phyloP scores from a whole-genome alignment of 2,329 filamentous ascomycete genomes.

The Cephalotrichum gorgonifer region DNA sequence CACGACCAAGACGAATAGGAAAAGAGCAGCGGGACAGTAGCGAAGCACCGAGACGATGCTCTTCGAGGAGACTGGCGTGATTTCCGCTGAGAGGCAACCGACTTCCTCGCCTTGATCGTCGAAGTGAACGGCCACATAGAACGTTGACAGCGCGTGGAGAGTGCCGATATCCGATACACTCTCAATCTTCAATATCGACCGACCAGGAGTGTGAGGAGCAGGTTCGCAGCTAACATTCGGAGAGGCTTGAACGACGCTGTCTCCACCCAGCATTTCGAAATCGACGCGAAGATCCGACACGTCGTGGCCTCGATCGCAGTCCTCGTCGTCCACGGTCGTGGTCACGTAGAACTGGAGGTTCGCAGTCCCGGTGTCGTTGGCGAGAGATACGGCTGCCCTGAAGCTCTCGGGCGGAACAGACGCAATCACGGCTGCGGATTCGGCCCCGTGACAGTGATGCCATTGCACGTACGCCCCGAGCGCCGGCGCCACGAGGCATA shows the following conservation, averaged over 20 bases:
- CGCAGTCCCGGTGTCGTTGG: not conserved
- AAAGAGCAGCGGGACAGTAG: not conserved
- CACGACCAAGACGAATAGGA: not conserved
- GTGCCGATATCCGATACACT: not conserved
- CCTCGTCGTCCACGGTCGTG: not conserved
- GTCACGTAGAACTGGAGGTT: not conserved
- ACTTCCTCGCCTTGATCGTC: not conserved
- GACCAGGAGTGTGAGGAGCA: not conserved
- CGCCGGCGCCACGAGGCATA: not conserved
- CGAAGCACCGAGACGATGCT: not conserved
- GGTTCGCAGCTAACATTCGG: not conserved
- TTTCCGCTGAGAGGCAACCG: not conserved
- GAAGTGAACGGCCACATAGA: not conserved
- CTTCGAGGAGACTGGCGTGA: not conserved
- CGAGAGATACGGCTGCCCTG: not conserved
- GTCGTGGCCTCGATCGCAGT: not conserved
- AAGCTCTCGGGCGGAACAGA: not conserved
- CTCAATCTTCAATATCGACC: not conserved
- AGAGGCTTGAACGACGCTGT: not conserved
- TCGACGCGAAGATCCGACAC: not conserved
- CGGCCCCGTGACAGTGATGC: not conserved
- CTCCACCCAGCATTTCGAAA: not conserved
- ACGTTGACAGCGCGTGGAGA: not conserved
- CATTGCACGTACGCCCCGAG: not conserved
- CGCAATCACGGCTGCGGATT: not conserved